Evolutionary conservation across 2,329 filamentous ascomycete genomes (phyloP).

Genomic region (Aureobasidium mangrovei): DNA sequence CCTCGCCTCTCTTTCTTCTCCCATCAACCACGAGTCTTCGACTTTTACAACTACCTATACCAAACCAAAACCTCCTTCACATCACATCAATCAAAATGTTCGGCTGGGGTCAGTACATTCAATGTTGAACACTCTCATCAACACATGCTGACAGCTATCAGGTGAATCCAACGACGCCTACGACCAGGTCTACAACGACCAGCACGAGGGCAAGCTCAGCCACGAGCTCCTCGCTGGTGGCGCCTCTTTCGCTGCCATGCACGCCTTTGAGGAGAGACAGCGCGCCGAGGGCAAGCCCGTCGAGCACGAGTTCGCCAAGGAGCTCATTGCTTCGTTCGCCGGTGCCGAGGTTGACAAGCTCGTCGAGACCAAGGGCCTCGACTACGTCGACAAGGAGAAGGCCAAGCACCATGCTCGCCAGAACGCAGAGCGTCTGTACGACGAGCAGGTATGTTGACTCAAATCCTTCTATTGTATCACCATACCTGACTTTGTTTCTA

Average conservation of each 20-base stretch:
- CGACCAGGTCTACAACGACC: constrained; percentile 45
- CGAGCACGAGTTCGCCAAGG: constrained; percentile 68
- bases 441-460: constrained; percentile 31
- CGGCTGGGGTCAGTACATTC: constrained; percentile 32
- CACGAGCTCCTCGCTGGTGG: constrained; percentile 70
- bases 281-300: constrained; percentile 61
- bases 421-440: constrained; percentile 39
- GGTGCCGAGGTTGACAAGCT: constrained; percentile 70
- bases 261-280: constrained; percentile 68
- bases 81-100: constrained; percentile 31
- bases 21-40: constrained; percentile 7
- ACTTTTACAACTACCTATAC: constrained; percentile 9
- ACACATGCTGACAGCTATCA: constrained; percentile 21
- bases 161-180: constrained; percentile 47
- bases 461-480: constrained; percentile 14
- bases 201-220: constrained; percentile 54
- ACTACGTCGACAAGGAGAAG: constrained; percentile 41
- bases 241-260: constrained; percentile 71
- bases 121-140: background rate
- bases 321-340: constrained; percentile 62
- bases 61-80: constrained; percentile 6
- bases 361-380: constrained; percentile 47
- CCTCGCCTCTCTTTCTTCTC: constrained; percentile 38
- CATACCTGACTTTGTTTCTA: background rate
- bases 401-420: constrained; percentile 38